Evolutionary conservation across 805 yeast genomes (phyloP).

Genomic region (Yarrowia osloensis): DNA sequence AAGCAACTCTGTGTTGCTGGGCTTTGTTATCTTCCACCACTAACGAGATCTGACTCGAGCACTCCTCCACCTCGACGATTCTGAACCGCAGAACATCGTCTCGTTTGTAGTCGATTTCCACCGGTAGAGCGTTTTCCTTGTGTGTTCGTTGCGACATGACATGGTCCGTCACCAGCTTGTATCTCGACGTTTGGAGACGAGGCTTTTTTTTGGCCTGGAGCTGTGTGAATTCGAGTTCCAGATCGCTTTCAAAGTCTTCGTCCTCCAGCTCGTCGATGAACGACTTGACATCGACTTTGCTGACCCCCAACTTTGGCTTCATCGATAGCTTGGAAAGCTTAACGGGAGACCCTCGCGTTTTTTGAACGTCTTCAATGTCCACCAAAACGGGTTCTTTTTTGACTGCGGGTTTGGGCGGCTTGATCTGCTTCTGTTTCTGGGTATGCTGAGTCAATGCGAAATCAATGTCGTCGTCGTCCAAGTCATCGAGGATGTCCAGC

Average conservation of each 20-base stretch:
- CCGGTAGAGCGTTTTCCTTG: conserved; percentile 4
- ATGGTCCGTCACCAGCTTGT: conserved; percentile 21
- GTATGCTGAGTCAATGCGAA: conserved; percentile 20
- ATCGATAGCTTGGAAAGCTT: background rate
- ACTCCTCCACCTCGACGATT: background rate
- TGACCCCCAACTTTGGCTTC: background rate
- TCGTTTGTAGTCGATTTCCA: conserved; percentile 23
- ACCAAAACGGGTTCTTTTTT: background rate
- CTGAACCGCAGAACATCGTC: conserved; percentile 11
- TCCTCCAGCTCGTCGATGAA: conserved; percentile 13
- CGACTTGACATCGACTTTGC: background rate
- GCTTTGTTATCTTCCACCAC: background rate
- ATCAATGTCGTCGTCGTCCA: conserved; percentile 21
- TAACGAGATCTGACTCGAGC: background rate
- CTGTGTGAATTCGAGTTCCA: conserved; percentile 3
- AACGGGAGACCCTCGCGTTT: background rate
- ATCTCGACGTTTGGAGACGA: conserved; percentile 3
- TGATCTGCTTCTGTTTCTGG: background rate
- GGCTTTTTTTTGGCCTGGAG: conserved; percentile 7
- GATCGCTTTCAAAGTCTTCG: conserved; percentile 18
- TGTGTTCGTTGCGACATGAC: conserved; percentile 18
- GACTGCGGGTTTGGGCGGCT: background rate
- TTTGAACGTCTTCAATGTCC: background rate
- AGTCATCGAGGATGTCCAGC: background rate
- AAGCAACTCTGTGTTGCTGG: background rate